These are phyloP conservation scores for Neofusicoccum kwambonambiense DNA, from an alignment of 2,329 filamentous ascomycete genomes.

Conservation along the genomic window DNA sequence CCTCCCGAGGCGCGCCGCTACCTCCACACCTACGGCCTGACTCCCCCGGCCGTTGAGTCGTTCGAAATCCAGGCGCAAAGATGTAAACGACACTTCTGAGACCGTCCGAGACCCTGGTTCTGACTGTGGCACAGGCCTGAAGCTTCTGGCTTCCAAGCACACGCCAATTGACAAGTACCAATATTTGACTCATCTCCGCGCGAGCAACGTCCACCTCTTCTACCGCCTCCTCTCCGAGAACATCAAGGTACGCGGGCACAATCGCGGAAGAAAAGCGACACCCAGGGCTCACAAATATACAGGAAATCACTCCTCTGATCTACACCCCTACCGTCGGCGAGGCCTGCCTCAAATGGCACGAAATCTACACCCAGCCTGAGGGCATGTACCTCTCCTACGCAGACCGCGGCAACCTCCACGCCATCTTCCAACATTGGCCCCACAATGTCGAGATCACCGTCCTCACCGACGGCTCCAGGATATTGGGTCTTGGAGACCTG, in stretches of 20 bases:
- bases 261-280: background rate
- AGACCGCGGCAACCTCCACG: constrained; percentile 84
- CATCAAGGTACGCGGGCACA: constrained; percentile 47
- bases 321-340: constrained; percentile 93
- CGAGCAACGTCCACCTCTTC: constrained; percentile 76
- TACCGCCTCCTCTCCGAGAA: constrained; percentile 77
- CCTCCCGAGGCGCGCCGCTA: constrained; percentile 50
- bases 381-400: constrained; percentile 93
- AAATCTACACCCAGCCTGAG: constrained; percentile 92
- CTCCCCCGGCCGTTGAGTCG: constrained; percentile 51
- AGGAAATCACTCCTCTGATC: constrained; percentile 78
- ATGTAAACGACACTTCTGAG: constrained; percentile 38
- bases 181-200: constrained; percentile 74
- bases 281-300: constrained; percentile 35
- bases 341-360: constrained; percentile 93
- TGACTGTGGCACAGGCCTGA: constrained; percentile 56
- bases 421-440: constrained; percentile 91
- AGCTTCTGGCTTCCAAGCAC: constrained; percentile 68
- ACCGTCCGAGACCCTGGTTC: constrained; percentile 19
- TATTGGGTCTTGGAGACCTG: constrained; percentile 87
- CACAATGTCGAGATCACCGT: constrained; percentile 94
- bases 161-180: constrained; percentile 79
- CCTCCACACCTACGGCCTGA: constrained; percentile 53
- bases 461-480: constrained; percentile 93
- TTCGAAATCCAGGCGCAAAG: constrained; percentile 50